Evolutionary conservation across 2,329 filamentous ascomycete species (phyloP).

Genomic region (Cordyceps fumosorosea): DNA sequence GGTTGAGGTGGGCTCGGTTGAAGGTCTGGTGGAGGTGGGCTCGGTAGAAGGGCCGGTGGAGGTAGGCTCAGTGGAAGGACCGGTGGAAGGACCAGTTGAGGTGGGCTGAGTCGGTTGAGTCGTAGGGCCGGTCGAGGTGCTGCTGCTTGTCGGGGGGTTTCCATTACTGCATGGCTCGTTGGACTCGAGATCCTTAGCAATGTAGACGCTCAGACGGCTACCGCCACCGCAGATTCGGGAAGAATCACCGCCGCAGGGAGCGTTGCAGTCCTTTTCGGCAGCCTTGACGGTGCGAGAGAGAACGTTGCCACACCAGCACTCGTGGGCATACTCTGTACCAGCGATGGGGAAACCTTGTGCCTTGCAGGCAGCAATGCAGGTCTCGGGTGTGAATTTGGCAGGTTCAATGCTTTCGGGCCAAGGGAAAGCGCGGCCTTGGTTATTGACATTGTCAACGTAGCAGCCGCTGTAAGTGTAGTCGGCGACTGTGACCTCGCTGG

Average conservation of each 20-base stretch:
- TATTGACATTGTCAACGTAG: slow-evolving; percentile 40
- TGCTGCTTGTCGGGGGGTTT: slow-evolving; percentile 21
- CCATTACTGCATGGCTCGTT: slow-evolving; percentile 40
- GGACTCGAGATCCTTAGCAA: slow-evolving; percentile 42
- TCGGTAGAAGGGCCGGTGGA: not conserved
- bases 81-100: not conserved
- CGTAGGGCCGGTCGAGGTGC: slow-evolving; percentile 11
- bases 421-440: slow-evolving; percentile 36
- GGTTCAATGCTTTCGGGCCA: slow-evolving; percentile 34
- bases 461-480: slow-evolving; percentile 58
- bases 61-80: slow-evolving; percentile 7
- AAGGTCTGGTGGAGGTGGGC: not conserved
- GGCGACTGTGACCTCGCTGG: slow-evolving; percentile 38
- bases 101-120: slow-evolving; percentile 2
- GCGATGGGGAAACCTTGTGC: slow-evolving; percentile 40
- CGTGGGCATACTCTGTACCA: slow-evolving; percentile 39
- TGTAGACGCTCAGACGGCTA: slow-evolving; percentile 37
- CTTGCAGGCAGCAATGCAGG: slow-evolving; percentile 37
- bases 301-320: slow-evolving; percentile 47
- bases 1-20: slow-evolving; percentile 10
- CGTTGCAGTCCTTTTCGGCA: slow-evolving; percentile 36
- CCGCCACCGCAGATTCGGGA: slow-evolving; percentile 37
- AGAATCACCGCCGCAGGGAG: slow-evolving; percentile 44
- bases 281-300: slow-evolving; percentile 40
- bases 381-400: slow-evolving; percentile 33